A percentile compares a stretch with the other conserved stretches of the same genome.
Conservation (phyloP, 108 stramenopile genomes). For the Nannochloropsis granulata region DNA sequence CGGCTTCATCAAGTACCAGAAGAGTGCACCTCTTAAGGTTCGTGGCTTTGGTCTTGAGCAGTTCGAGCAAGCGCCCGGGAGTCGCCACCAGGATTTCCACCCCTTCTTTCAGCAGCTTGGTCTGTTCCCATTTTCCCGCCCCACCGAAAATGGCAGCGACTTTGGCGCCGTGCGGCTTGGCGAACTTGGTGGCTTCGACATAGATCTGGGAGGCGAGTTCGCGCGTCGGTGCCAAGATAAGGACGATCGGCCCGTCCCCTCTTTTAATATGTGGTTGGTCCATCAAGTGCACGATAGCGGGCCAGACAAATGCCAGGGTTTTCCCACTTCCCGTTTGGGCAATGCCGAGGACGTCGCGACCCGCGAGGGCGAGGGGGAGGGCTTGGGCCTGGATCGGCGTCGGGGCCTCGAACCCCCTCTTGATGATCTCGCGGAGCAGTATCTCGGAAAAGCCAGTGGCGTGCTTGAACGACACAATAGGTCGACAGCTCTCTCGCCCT, state of each 20-base stretch:
- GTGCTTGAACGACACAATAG: slow-evolving; percentile 10
- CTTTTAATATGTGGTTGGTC: slow-evolving; percentile 58
- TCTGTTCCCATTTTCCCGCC: slow-evolving; percentile 39
- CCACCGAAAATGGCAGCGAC: slow-evolving; percentile 28
- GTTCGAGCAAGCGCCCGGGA: slow-evolving; percentile 81
- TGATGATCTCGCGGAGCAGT: slow-evolving; percentile 4
- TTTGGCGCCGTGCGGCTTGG: slow-evolving; percentile 3
- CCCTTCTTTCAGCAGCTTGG: slow-evolving; percentile 72
- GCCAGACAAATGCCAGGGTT: slow-evolving; percentile 31
- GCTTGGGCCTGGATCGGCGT: slow-evolving; percentile 30
- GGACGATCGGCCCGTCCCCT: slow-evolving; percentile 67
- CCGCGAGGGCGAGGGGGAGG: background rate
- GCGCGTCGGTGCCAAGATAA: slow-evolving; percentile 87
- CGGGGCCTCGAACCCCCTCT: slow-evolving; percentile 21
- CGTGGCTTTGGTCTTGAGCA: slow-evolving; percentile 70
- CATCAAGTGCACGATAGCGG: slow-evolving; percentile 21
- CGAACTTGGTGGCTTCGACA: slow-evolving; percentile 82
- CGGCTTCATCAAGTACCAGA: slow-evolving; percentile 87
- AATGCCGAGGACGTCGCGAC: slow-evolving; percentile 30
- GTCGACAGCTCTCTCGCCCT: background rate
- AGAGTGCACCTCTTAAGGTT: slow-evolving; percentile 60
- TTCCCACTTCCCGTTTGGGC: slow-evolving; percentile 37
- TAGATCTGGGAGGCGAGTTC: slow-evolving; percentile 94
- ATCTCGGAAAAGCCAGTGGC: slow-evolving; percentile 12
- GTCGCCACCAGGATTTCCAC: slow-evolving; percentile 84